phyloP scores from a whole-genome alignment of 2,329 filamentous ascomycete genomes.

The Diplocarpon mali region DNA sequence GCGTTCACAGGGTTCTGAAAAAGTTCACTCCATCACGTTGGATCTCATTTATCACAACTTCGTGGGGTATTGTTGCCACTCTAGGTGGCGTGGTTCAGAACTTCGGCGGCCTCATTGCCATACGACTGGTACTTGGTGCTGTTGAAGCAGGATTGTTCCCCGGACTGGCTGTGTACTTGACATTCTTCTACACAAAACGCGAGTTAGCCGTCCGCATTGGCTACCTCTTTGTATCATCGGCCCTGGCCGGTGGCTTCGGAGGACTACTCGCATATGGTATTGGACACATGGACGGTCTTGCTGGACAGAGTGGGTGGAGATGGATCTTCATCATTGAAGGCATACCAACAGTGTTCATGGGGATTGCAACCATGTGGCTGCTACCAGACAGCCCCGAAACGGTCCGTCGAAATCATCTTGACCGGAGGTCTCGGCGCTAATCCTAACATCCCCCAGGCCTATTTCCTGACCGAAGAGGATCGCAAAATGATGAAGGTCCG shows the following conservation, averaged over 20 bases:
- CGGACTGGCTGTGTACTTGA: conserved; percentile 46
- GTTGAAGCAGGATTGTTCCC: conserved; percentile 51
- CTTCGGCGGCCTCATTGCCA: conserved; percentile 41
- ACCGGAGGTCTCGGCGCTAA: background rate
- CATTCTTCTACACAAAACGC: conserved; percentile 51
- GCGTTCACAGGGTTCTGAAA: conserved; percentile 27
- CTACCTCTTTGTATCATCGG: conserved; percentile 50
- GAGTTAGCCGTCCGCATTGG: conserved; percentile 51
- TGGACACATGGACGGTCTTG: conserved; percentile 48
- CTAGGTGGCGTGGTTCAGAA: conserved; percentile 42
- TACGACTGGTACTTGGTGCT: conserved; percentile 43
- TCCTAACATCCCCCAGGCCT: background rate
- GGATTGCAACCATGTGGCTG: conserved; percentile 41
- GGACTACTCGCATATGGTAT: conserved; percentile 56
- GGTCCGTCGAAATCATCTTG: conserved; percentile 28
- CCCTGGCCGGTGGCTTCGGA: conserved; percentile 51
- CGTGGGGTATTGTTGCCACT: conserved; percentile 41
- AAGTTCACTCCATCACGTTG: conserved; percentile 35
- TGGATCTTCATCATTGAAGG: conserved; percentile 48
- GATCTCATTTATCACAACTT: conserved; percentile 35
- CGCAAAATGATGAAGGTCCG: conserved; percentile 20
- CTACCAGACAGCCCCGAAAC: conserved; percentile 49
- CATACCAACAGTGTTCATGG: conserved; percentile 43
- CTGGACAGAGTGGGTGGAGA: conserved; percentile 49
- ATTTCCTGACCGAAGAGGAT: conserved; percentile 43